These are phyloP conservation scores for Solanum hybrid DNA, from an alignment of 305 asterid species.

Conservation along the genomic window DNA sequence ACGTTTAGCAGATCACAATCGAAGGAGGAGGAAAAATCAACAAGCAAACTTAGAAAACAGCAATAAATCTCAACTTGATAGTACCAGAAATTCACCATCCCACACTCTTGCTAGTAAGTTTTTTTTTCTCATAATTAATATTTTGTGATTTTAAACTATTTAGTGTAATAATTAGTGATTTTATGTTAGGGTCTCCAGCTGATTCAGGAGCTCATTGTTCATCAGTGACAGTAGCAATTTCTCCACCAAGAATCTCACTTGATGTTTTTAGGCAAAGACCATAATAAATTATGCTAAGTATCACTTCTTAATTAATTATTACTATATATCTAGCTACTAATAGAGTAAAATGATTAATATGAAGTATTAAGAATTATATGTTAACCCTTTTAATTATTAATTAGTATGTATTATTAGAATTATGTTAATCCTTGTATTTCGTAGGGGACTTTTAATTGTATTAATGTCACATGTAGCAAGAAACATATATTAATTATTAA, in stretches of 20 bases:
- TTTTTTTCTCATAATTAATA: neutral
- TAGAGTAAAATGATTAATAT: constrained; percentile 1
- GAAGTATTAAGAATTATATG: neutral
- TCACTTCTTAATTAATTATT: neutral
- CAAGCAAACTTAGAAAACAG: constrained; percentile 42
- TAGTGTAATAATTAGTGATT: neutral
- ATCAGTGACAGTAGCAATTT: constrained; percentile 54
- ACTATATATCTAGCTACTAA: neutral
- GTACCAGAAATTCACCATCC: constrained; percentile 40
- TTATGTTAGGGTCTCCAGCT: constrained; percentile 65
- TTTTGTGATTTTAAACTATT: neutral
- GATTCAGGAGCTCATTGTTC: constrained; percentile 70
- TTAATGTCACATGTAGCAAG: neutral
- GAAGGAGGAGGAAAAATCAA: constrained; percentile 92
- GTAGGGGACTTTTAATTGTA: neutral
- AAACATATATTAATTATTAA: neutral
- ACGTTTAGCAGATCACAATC: constrained; percentile 91
- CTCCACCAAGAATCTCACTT: constrained; percentile 71
- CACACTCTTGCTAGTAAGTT: constrained; percentile 37
- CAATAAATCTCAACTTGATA: constrained; percentile 35
- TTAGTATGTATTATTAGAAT: neutral
- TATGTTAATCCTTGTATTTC: neutral
- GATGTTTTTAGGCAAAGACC: constrained; percentile 57
- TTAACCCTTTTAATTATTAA: neutral
- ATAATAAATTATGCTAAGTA: neutral